phyloP scores from a whole-genome alignment of 2,329 filamentous ascomycete genomes.

The Diaporthe amygdali region DNA sequence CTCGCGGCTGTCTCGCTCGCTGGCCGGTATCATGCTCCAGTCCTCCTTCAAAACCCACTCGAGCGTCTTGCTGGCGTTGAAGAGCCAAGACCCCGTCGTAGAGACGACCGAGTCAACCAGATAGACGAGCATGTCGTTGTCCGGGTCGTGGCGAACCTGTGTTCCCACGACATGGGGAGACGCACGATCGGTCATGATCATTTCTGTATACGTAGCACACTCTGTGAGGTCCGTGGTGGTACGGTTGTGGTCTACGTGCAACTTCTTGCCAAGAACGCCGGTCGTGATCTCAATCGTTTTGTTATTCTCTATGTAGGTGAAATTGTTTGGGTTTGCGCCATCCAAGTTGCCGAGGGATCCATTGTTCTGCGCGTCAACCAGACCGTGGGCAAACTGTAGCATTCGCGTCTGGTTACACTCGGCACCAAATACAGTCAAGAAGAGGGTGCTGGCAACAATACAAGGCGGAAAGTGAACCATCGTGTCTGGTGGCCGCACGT shows the following conservation, averaged over 20 bases:
- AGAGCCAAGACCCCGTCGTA: conserved; percentile 38
- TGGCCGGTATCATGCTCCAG: conserved; percentile 35
- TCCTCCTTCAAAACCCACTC: conserved; percentile 35
- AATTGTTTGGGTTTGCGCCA: conserved; percentile 25
- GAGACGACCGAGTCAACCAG: conserved; percentile 39
- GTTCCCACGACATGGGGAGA: conserved; percentile 26
- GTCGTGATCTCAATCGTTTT: conserved; percentile 32
- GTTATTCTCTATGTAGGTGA: conserved; percentile 38
- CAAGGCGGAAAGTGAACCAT: background rate
- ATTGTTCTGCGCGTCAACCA: conserved; percentile 4
- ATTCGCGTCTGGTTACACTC: conserved; percentile 1
- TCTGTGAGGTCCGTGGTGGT: conserved; percentile 27
- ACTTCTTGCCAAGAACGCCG: conserved; percentile 32
- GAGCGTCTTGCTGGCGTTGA: conserved; percentile 38
- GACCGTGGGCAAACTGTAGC: conserved; percentile 8
- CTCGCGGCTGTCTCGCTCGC: conserved; percentile 32
- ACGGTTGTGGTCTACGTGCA: conserved; percentile 35
- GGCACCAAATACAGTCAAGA: background rate
- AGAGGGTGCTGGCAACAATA: background rate
- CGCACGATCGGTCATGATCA: conserved; percentile 7
- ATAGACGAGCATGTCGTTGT: conserved; percentile 6
- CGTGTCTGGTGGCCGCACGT: background rate
- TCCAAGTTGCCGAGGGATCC: background rate
- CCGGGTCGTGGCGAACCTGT: conserved; percentile 26
- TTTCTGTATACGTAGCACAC: conserved; percentile 12